Conservation (phyloP, 192 early-diverging fungal genomes). For the Phycomyces nitens region DNA sequence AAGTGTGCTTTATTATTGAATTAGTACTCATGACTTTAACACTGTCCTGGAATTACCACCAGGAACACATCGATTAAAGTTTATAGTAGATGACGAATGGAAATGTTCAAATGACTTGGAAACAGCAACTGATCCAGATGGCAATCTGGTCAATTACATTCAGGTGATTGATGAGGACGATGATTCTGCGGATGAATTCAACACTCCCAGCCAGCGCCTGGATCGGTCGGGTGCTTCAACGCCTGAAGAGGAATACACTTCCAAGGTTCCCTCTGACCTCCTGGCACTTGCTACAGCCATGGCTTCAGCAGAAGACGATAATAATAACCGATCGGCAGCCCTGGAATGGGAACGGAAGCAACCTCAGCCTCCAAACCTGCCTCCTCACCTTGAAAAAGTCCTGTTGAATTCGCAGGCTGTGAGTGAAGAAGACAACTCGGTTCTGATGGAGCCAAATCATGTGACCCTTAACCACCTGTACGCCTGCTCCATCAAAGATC, state of each 20-base stretch:
- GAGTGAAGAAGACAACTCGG: constrained; percentile 72
- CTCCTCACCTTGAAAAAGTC: constrained; percentile 91
- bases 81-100: constrained; percentile 98
- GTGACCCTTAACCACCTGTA: constrained; percentile 95
- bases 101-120: constrained; percentile 89
- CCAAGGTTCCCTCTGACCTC: constrained; percentile 33
- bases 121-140: constrained; percentile 88
- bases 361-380: constrained; percentile 78
- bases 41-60: constrained; percentile 85
- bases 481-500: constrained; percentile 91
- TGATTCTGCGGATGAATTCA: constrained; percentile 25
- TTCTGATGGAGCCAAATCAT: constrained; percentile 86
- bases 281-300: constrained; percentile 16
- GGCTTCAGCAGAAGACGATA: constrained; percentile 18
- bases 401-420: constrained; percentile 73
- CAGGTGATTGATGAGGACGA: constrained; percentile 74
- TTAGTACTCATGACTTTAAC: constrained; percentile 55
- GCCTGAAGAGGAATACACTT: constrained; percentile 35
- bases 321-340: background rate
- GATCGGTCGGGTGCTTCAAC: constrained; percentile 13
- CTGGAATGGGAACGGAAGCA: constrained; percentile 17
- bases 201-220: background rate
- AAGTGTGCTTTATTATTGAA: background rate
- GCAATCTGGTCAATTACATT: constrained; percentile 94
- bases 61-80: constrained; percentile 94